Percentiles rank a stretch among this genome's conserved stretches.
These are phyloP conservation scores for Bidens hawaiensis DNA, from an alignment of 140 eudicot genomes.

Conservation along the genomic window DNA sequence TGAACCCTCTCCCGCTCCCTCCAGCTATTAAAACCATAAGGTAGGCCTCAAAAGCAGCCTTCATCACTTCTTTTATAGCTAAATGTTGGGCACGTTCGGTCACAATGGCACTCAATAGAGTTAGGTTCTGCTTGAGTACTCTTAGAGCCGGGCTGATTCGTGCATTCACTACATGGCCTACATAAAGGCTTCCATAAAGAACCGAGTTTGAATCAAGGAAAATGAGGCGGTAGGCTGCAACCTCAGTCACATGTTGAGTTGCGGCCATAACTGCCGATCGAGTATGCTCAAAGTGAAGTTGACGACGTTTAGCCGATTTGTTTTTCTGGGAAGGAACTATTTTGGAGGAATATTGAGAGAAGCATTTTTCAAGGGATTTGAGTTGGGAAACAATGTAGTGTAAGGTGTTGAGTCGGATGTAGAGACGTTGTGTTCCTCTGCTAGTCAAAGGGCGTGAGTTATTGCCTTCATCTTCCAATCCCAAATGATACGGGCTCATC, in stretches of 20 bases:
- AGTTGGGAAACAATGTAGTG: slow-evolving; percentile 72
- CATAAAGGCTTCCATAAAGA: slow-evolving; percentile 58
- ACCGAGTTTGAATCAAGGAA: slow-evolving; percentile 77
- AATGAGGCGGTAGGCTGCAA: slow-evolving; percentile 80
- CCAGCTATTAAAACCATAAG: slow-evolving; percentile 85
- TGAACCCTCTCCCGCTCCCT: slow-evolving; percentile 52
- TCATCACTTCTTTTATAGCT: slow-evolving; percentile 83
- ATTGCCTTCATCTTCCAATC: slow-evolving; percentile 31
- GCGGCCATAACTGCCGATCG: slow-evolving; percentile 45
- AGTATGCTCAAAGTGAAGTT: slow-evolving; percentile 50
- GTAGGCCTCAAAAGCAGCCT: slow-evolving; percentile 73
- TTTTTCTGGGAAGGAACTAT: slow-evolving; percentile 18
- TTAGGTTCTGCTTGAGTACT: slow-evolving; percentile 67
- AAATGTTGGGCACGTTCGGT: slow-evolving; percentile 60
- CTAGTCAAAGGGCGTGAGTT: slow-evolving; percentile 81
- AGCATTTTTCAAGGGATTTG: slow-evolving; percentile 54
- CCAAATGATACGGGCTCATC: slow-evolving; percentile 28
- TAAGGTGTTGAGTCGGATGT: slow-evolving; percentile 91
- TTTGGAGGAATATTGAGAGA: slow-evolving; percentile 48
- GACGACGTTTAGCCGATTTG: too few species aligned
- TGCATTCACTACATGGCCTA: slow-evolving; percentile 47
- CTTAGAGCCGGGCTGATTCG: slow-evolving; percentile 58
- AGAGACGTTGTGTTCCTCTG: slow-evolving; percentile 93
- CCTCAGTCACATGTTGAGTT: slow-evolving; percentile 68
- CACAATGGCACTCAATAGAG: slow-evolving; percentile 65